Conservation (phyloP, 2,329 filamentous ascomycete genomes). For the Epichloe gansuensis region DNA sequence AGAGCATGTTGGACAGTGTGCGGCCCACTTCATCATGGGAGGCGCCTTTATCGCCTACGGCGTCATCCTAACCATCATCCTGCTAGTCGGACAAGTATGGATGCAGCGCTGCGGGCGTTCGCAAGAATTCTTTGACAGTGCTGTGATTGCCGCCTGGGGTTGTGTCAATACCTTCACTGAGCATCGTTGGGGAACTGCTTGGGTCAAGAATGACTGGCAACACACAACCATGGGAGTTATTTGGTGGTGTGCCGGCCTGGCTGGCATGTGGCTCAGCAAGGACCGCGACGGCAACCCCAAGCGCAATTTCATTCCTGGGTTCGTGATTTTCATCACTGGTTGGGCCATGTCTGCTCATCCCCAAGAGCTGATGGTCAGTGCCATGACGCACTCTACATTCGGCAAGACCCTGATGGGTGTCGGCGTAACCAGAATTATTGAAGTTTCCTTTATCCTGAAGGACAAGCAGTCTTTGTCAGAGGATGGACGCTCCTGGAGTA, state of each 20-base stretch:
- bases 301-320: slow-evolving; percentile 82
- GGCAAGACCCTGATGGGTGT: slow-evolving; percentile 93
- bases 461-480: slow-evolving; percentile 54
- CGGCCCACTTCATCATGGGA: slow-evolving; percentile 98
- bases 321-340: slow-evolving; percentile 83
- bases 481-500: slow-evolving; percentile 56
- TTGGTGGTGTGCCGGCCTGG: slow-evolving; percentile 90
- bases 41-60: slow-evolving; percentile 92
- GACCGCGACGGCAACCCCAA: slow-evolving; percentile 74
- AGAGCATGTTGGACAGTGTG: slow-evolving; percentile 83
- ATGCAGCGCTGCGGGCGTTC: slow-evolving; percentile 69
- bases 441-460: slow-evolving; percentile 75
- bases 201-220: slow-evolving; percentile 90
- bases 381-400: slow-evolving; percentile 78
- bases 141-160: slow-evolving; percentile 86
- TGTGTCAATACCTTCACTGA: slow-evolving; percentile 98
- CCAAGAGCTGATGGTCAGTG: slow-evolving; percentile 70
- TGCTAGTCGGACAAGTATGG: slow-evolving; percentile 83
- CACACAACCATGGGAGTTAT: slow-evolving; percentile 99
- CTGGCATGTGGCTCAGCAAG: slow-evolving; percentile 83
- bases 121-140: slow-evolving; percentile 93
- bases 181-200: slow-evolving; percentile 79
- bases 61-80: slow-evolving; percentile 70
- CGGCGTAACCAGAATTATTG: slow-evolving; percentile 71
- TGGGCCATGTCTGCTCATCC: slow-evolving; percentile 93